These are phyloP conservation scores for Cicer arietinum DNA, from an alignment of 306 rosid genomes.

Conservation along the genomic window DNA sequence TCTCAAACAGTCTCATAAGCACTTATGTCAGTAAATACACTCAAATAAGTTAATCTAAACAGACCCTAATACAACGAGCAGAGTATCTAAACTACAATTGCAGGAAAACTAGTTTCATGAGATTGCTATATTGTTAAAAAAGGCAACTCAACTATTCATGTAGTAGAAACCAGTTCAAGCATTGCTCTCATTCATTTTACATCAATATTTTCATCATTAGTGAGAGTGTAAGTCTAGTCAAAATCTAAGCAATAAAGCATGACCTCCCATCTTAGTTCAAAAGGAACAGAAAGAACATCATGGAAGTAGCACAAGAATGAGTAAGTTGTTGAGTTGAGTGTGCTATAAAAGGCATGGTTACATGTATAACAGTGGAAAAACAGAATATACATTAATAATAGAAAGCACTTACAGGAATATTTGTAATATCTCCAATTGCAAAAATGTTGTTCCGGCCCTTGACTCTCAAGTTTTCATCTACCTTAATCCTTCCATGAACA, in stretches of 20 bases:
- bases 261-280: conserved; percentile 32
- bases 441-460: conserved; percentile 61
- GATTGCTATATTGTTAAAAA: conserved; percentile 19
- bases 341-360: conserved; percentile 21
- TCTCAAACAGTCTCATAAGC: no score
- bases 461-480: conserved; percentile 69
- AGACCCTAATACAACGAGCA: no score
- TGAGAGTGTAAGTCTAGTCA: conserved; percentile 15
- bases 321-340: conserved; percentile 16
- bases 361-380: conserved; percentile 7
- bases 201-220: conserved; percentile 21
- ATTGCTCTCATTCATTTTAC: conserved; percentile 21
- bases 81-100: not conserved
- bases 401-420: conserved; percentile 63
- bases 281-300: not conserved
- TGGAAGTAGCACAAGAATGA: conserved; percentile 7
- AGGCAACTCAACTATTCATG: not conserved
- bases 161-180: not conserved
- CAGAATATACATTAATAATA: conserved; percentile 4
- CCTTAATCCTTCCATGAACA: conserved; percentile 64
- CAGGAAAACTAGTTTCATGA: conserved; percentile 27
- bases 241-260: conserved; percentile 29
- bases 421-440: conserved; percentile 84
- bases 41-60: no score
- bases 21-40: no score